phyloP scores from a whole-genome alignment of 1,284 basidiomycete genomes.

The Athelia psychrophila region DNA sequence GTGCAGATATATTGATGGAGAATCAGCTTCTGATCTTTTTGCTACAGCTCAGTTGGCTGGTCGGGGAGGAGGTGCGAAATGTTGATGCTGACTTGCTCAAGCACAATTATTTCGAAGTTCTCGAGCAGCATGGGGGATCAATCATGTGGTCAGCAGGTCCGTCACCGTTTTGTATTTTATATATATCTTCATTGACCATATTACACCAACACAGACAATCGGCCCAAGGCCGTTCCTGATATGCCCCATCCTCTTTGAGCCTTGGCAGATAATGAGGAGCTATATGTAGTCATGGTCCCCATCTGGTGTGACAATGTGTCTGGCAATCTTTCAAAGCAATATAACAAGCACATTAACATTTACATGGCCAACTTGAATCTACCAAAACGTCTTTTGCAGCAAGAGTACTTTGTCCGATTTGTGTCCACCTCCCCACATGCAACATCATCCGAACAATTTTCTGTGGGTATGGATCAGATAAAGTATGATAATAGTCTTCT shows the following conservation, averaged over 20 bases:
- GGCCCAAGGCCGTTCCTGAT: no score
- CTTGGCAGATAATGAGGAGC: conserved; percentile 6
- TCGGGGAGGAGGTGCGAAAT: no score
- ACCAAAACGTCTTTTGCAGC: conserved; percentile 20
- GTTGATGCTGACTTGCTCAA: no score
- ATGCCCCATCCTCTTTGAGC: not conserved
- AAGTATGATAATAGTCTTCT: conserved; percentile 9
- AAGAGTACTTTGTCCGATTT: conserved; percentile 32
- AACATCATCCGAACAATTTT: conserved; percentile 25
- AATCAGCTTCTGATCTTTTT: no score
- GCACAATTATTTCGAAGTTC: no score
- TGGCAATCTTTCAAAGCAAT: conserved; percentile 27
- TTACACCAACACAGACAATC: not conserved
- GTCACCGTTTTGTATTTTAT: not conserved
- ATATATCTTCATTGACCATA: not conserved
- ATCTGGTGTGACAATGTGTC: conserved; percentile 24
- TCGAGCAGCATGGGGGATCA: no score
- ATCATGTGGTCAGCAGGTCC: no score
- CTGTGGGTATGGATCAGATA: conserved; percentile 15
- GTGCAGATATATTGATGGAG: not conserved
- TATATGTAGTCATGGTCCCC: conserved; percentile 13
- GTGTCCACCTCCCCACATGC: conserved; percentile 31
- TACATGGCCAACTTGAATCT: conserved; percentile 23
- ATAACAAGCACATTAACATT: conserved; percentile 28
- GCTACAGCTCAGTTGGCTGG: no score